phyloP scores from a whole-genome alignment of 2,329 filamentous ascomycete genomes.

The Neocucurbitaria cava region DNA sequence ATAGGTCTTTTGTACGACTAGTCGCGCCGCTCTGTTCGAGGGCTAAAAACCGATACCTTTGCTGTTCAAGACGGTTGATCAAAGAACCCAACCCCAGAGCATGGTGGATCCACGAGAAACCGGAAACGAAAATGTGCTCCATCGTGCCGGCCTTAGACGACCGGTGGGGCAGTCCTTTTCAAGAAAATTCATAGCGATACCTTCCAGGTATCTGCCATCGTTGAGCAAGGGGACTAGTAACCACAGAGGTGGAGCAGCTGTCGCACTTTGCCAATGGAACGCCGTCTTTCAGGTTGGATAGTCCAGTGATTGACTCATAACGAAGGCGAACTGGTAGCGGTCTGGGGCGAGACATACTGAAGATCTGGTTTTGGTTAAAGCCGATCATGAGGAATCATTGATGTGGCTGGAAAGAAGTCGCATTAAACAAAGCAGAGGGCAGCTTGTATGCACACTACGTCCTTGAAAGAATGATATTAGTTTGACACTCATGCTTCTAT shows the following conservation, averaged over 20 bases:
- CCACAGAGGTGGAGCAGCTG: neutral
- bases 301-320: neutral
- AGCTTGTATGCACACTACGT: neutral
- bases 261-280: neutral
- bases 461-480: neutral
- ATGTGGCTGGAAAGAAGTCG: neutral
- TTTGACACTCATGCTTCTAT: neutral
- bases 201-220: neutral
- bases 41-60: neutral
- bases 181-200: neutral
- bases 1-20: neutral
- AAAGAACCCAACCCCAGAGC: neutral
- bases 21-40: neutral
- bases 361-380: neutral
- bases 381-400: neutral
- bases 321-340: neutral
- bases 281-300: neutral
- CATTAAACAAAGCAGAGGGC: neutral
- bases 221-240: neutral
- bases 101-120: neutral
- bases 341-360: neutral
- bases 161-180: neutral
- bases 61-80: neutral
- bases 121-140: neutral
- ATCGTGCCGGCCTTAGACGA: neutral